These are phyloP conservation scores for Venturia pyrina DNA, from an alignment of 2,329 filamentous ascomycete genomes.

Conservation along the genomic window DNA sequence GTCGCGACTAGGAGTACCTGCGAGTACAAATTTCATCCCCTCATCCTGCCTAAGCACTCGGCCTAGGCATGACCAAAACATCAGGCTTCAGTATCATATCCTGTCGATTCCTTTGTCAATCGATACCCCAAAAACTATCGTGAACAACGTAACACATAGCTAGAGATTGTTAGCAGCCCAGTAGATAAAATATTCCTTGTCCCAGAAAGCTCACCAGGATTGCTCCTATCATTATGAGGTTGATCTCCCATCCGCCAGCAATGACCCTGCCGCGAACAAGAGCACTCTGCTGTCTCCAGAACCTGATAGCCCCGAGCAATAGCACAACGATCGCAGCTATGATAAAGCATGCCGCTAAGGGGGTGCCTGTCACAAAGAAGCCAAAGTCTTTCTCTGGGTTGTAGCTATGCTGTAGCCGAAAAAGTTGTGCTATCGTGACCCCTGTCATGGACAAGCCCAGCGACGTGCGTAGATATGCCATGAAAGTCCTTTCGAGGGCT, in stretches of 20 bases:
- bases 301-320: slow-evolving; percentile 46
- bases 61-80: no score
- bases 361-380: slow-evolving; percentile 51
- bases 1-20: no score
- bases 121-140: background rate
- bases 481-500: slow-evolving; percentile 67
- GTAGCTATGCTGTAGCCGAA: slow-evolving; percentile 46
- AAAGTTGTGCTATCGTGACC: slow-evolving; percentile 57
- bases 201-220: slow-evolving; percentile 35
- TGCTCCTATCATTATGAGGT: slow-evolving; percentile 35
- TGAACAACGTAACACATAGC: background rate
- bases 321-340: slow-evolving; percentile 38
- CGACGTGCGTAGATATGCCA: slow-evolving; percentile 63
- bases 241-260: slow-evolving; percentile 50
- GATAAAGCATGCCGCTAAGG: slow-evolving; percentile 44
- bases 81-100: background rate
- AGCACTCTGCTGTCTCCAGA: slow-evolving; percentile 51
- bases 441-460: slow-evolving; percentile 58
- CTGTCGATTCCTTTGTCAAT: background rate
- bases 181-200: background rate
- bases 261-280: slow-evolving; percentile 47
- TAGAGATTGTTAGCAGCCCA: background rate
- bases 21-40: no score
- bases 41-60: no score
- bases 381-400: slow-evolving; percentile 39